Evolutionary conservation across 257 asterid genomes (phyloP).

Genomic region (Forsythia suspensa): DNA sequence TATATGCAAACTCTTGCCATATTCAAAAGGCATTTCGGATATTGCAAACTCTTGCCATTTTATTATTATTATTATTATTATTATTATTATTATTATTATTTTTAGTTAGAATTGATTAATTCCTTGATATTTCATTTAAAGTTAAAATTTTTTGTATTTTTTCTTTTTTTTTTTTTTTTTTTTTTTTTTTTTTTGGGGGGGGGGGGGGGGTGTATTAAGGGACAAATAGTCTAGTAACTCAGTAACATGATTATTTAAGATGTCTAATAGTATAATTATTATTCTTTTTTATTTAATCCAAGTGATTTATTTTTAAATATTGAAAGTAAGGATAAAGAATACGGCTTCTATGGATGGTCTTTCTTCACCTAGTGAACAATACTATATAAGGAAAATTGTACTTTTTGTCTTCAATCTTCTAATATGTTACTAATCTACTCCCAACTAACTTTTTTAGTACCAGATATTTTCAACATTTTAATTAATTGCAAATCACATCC

Average conservation of each 20-base stretch:
- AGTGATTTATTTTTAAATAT: not conserved
- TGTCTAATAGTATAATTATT: not conserved
- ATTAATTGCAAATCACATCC: no score
- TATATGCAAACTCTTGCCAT: not conserved
- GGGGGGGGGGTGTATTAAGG: no score
- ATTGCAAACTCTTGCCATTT: no score
- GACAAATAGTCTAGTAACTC: not conserved
- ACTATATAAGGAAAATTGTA: no score
- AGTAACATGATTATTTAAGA: no score
- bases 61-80: no score
- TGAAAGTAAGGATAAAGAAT: not conserved
- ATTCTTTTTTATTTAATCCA: not conserved
- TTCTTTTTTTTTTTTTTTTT: not conserved
- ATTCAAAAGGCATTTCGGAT: no score
- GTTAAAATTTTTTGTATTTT: not conserved
- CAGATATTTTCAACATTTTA: no score
- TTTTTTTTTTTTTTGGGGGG: not conserved
- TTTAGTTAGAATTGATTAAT: not conserved
- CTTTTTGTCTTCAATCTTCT: accelerated
- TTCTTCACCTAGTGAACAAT: not conserved
- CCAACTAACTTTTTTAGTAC: no score
- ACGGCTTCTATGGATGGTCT: not conserved
- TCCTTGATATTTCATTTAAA: not conserved
- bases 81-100: no score
- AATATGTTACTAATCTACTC: no score